Evolutionary conservation across 2,329 filamentous ascomycete genomes (phyloP).

Genomic region (Colletotrichum spinosum): DNA sequence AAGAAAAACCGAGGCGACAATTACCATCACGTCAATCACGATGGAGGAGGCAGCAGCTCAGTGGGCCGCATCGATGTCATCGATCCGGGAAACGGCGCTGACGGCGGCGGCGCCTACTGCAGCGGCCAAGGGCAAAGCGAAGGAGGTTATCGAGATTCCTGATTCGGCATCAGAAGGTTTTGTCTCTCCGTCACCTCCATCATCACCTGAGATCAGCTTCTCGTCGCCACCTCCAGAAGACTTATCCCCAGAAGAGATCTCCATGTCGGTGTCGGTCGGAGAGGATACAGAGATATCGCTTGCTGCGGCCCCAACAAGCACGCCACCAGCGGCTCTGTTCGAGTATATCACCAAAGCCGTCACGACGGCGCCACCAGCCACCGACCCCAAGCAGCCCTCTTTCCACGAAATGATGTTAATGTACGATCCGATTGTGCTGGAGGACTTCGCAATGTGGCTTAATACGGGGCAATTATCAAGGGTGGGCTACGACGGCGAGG

Average conservation of each 20-base stretch:
- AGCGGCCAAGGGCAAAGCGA: constrained; percentile 39
- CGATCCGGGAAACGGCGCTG: constrained; percentile 39
- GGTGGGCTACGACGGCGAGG: constrained; percentile 74
- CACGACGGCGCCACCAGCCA: constrained; percentile 60
- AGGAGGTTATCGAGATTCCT: constrained; percentile 58
- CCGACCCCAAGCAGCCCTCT: constrained; percentile 65
- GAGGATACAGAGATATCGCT: constrained; percentile 61
- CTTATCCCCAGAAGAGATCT: constrained; percentile 45
- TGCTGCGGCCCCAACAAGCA: constrained; percentile 47
- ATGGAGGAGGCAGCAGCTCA: constrained; percentile 20
- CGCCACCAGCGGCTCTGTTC: constrained; percentile 60
- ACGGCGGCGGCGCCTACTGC: constrained; percentile 41
- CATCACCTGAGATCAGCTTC: constrained; percentile 52
- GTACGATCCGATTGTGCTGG: constrained; percentile 90
- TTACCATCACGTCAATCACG: not conserved
- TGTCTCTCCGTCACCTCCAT: constrained; percentile 45
- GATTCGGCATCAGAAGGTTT: constrained; percentile 61
- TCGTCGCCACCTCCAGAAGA: constrained; percentile 57
- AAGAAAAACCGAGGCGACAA: constrained; percentile 14
- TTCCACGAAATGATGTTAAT: constrained; percentile 96
- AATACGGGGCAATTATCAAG: constrained; percentile 76
- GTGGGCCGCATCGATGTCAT: constrained; percentile 25
- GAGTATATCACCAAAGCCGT: constrained; percentile 67
- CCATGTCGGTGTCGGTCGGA: constrained; percentile 47
- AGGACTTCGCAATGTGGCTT: constrained; percentile 86